A percentile compares a stretch with the other conserved stretches of the same genome.
phyloP scores from a whole-genome alignment of 1,139 yeast genomes.

The Candida neerlandica region DNA sequence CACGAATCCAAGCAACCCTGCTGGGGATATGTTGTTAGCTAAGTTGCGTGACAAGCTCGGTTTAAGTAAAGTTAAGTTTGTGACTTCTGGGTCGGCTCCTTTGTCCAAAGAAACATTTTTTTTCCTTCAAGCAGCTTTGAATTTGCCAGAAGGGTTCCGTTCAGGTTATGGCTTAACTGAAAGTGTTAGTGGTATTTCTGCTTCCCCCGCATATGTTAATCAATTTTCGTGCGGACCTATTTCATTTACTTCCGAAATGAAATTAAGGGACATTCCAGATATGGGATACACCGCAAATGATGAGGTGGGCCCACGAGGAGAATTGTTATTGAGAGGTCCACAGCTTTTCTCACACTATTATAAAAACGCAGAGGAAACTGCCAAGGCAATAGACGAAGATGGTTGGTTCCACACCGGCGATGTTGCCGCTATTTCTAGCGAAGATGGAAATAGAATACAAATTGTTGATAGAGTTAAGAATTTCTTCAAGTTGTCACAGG shows the following conservation, averaged over 20 bases:
- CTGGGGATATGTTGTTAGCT: slow-evolving; percentile 33
- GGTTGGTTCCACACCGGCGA: slow-evolving; percentile 52
- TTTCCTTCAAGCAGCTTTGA: slow-evolving; percentile 41
- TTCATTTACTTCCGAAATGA: slow-evolving; percentile 35
- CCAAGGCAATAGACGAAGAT: slow-evolving; percentile 52
- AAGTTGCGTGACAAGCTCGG: slow-evolving; percentile 39
- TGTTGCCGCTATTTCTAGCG: slow-evolving; percentile 31
- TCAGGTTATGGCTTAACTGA: slow-evolving; percentile 53
- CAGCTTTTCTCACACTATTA: slow-evolving; percentile 40
- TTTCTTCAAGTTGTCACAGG: slow-evolving; percentile 47
- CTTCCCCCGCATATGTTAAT: slow-evolving; percentile 27
- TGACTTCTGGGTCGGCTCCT: slow-evolving; percentile 47
- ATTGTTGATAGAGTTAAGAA: slow-evolving; percentile 47
- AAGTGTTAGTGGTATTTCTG: slow-evolving; percentile 43
- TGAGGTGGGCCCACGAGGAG: slow-evolving; percentile 43
- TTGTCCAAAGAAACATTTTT: slow-evolving; percentile 41
- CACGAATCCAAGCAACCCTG: slow-evolving; percentile 20
- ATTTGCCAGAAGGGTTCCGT: slow-evolving; percentile 30
- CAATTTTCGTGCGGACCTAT: slow-evolving; percentile 47
- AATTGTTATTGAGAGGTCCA: slow-evolving; percentile 40
- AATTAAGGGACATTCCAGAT: slow-evolving; percentile 40
- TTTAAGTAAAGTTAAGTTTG: slow-evolving; percentile 27
- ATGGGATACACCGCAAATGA: slow-evolving; percentile 36
- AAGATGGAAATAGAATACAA: slow-evolving; percentile 24
- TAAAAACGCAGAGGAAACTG: slow-evolving; percentile 42